phyloP scores from a whole-genome alignment of 1,139 yeast species.

The Yamadazyma atlantica region DNA sequence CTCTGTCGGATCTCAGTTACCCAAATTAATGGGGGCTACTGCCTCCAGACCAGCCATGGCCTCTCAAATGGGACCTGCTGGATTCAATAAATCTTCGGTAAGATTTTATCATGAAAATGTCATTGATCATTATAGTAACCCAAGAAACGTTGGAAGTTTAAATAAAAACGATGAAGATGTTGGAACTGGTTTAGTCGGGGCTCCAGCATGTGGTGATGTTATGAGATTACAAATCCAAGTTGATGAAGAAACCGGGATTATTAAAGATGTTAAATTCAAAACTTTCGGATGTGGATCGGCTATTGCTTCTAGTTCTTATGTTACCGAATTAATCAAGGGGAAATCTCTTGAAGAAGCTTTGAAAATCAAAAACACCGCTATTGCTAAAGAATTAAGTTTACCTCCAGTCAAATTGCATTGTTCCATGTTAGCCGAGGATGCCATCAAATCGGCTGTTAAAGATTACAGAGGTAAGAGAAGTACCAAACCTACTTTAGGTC shows the following conservation, averaged over 20 bases:
- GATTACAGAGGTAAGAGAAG: slow-evolving; percentile 81
- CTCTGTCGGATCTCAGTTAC: background rate
- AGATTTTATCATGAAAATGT: slow-evolving; percentile 68
- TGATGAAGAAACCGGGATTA: slow-evolving; percentile 83
- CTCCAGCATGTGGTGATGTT: slow-evolving; percentile 99
- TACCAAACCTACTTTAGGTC: slow-evolving; percentile 51
- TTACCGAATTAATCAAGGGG: slow-evolving; percentile 94
- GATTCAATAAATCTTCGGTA: slow-evolving; percentile 1
- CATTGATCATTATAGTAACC: slow-evolving; percentile 93
- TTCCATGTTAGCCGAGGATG: slow-evolving; percentile 98
- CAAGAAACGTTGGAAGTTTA: slow-evolving; percentile 93
- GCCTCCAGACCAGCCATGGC: background rate
- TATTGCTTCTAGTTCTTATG: slow-evolving; percentile 91
- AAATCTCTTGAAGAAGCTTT: slow-evolving; percentile 94
- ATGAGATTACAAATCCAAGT: slow-evolving; percentile 97
- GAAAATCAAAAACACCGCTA: slow-evolving; percentile 83
- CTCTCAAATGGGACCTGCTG: background rate
- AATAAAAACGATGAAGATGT: slow-evolving; percentile 75
- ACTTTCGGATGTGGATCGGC: slow-evolving; percentile 99
- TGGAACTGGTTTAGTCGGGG: slow-evolving; percentile 98
- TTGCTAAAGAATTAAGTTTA: slow-evolving; percentile 87
- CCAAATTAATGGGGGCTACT: background rate
- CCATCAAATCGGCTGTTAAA: slow-evolving; percentile 94
- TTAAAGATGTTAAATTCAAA: slow-evolving; percentile 94
- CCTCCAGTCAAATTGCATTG: slow-evolving; percentile 98